These are phyloP conservation scores for Dillenia suffruticosa DNA, from an alignment of 164 flowering plant genomes.

Conservation along the genomic window DNA sequence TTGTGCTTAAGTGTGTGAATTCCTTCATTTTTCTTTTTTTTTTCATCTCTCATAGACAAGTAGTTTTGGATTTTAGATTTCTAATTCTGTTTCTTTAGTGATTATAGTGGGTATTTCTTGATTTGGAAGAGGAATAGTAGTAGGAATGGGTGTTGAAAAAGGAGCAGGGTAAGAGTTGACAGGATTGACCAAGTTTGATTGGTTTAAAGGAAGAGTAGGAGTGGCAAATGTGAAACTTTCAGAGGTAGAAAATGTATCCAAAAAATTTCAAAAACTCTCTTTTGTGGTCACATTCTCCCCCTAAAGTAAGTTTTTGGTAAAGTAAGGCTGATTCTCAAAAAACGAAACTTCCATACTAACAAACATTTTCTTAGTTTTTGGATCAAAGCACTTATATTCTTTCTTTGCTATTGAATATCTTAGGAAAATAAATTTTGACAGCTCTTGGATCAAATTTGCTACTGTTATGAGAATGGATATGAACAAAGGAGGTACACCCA, in stretches of 20 bases:
- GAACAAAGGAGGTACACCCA: background rate
- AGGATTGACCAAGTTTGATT: background rate
- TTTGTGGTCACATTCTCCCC: too few relatives aligned
- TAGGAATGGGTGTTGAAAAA: background rate
- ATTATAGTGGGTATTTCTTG: background rate
- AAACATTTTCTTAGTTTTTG: too few relatives aligned
- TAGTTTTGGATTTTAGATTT: background rate
- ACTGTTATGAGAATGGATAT: background rate
- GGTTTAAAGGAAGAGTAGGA: too few relatives aligned
- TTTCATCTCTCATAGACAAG: too few relatives aligned
- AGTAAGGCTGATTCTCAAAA: too few relatives aligned
- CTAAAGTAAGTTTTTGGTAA: too few relatives aligned
- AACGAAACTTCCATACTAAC: too few relatives aligned
- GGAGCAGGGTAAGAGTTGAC: background rate
- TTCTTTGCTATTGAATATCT: background rate
- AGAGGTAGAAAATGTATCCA: too few relatives aligned
- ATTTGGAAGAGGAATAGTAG: background rate
- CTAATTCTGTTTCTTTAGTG: background rate
- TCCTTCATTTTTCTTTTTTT: background rate
- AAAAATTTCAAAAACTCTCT: too few relatives aligned
- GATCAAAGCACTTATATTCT: too few relatives aligned
- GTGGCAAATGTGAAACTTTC: too few relatives aligned
- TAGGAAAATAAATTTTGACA: background rate
- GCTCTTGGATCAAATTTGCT: slow-evolving; percentile 1
- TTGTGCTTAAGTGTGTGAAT: background rate